Evolutionary conservation across 2,329 filamentous ascomycete species (phyloP).

Genomic region (Fusarium oligoseptatum): DNA sequence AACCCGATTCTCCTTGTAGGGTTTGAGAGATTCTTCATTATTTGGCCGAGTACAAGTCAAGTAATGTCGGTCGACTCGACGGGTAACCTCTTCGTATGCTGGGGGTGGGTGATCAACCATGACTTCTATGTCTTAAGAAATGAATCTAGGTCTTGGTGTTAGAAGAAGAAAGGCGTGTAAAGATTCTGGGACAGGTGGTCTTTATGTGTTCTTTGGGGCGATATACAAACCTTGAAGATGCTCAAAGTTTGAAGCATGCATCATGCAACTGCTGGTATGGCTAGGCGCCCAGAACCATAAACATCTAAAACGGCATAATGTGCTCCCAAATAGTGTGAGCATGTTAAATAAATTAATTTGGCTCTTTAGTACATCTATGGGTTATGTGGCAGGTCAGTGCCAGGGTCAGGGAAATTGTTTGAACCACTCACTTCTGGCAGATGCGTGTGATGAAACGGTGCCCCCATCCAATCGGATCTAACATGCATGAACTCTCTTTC

Average conservation of each 20-base stretch:
- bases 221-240: not conserved
- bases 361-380: not conserved
- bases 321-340: not conserved
- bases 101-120: not conserved
- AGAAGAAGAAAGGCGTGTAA: rapidly evolving
- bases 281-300: not conserved
- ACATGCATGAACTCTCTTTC: not conserved
- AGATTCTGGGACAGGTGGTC: not conserved
- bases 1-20: not conserved
- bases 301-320: not conserved
- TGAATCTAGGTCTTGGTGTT: not conserved
- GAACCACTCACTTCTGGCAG: not conserved
- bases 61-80: not conserved
- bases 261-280: not conserved
- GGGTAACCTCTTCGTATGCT: not conserved
- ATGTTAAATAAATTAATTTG: not conserved
- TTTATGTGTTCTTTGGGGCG: not conserved
- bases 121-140: no score
- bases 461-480: not conserved
- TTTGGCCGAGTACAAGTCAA: not conserved
- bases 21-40: not conserved
- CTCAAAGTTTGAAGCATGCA: not conserved
- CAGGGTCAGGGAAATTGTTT: not conserved
- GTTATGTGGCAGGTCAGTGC: not conserved
- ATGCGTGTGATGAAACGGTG: not conserved